Evolutionary conservation across 1,139 yeast genomes (phyloP).

Genomic region (Sugiyamaella pinicola): DNA sequence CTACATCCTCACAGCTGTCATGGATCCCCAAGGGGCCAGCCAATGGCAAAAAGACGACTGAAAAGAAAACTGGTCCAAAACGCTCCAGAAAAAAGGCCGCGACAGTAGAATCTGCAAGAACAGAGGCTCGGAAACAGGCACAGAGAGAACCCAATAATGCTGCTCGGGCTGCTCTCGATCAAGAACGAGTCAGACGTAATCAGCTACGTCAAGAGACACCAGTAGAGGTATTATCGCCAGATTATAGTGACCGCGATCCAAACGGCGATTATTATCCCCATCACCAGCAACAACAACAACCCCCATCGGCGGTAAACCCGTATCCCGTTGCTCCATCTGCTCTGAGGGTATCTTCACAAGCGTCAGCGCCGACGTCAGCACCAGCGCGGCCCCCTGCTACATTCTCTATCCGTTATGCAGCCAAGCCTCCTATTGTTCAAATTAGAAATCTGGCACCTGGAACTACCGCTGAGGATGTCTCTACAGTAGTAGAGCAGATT

Average conservation of each 20-base stretch:
- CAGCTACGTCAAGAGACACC: background rate
- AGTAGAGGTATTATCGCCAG: too few relatives aligned
- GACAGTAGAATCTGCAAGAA: too few relatives aligned
- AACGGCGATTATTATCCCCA: too few relatives aligned
- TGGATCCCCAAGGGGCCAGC: too few relatives aligned
- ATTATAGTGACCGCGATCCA: background rate
- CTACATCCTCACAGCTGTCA: too few relatives aligned
- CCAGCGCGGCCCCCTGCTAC: background rate
- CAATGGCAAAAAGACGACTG: too few relatives aligned
- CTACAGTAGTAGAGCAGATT: conserved; percentile 32
- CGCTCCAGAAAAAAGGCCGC: too few relatives aligned
- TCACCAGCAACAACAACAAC: too few relatives aligned
- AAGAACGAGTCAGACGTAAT: background rate
- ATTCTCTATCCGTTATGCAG: conserved; percentile 31
- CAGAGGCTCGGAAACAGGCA: too few relatives aligned
- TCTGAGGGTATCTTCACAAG: too few relatives aligned
- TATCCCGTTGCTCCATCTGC: background rate
- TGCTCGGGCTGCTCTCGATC: background rate
- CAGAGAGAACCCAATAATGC: background rate
- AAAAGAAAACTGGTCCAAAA: too few relatives aligned
- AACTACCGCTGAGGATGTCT: conserved; percentile 36
- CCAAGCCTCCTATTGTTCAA: conserved; percentile 36
- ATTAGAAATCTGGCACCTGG: conserved; percentile 35
- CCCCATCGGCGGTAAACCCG: background rate
- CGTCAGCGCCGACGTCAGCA: too few relatives aligned